A percentile compares a stretch with the other conserved stretches of the same genome.
Conservation (phyloP, 1,139 yeast genomes). For the Pichiaceae sp. region DNA sequence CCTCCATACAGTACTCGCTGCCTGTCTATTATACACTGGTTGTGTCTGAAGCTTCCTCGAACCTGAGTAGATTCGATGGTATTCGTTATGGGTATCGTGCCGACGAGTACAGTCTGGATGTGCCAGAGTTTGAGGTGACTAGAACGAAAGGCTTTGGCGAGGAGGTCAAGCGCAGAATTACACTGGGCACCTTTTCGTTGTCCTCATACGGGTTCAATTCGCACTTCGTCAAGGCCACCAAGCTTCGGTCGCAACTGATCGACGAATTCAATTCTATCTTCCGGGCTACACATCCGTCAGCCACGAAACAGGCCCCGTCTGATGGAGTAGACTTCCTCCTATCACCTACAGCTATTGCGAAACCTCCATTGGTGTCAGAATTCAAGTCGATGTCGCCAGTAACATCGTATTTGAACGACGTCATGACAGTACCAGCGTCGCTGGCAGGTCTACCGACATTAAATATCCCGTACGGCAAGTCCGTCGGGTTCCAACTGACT, state of each 20-base stretch:
- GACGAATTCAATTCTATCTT: constrained; percentile 63
- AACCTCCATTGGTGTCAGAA: constrained; percentile 46
- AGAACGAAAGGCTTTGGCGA: constrained; percentile 62
- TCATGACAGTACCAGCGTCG: constrained; percentile 83
- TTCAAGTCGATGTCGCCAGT: constrained; percentile 38
- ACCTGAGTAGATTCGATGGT: constrained; percentile 85
- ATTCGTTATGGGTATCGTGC: constrained; percentile 65
- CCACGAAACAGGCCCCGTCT: background rate
- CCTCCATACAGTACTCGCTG: constrained; percentile 57
- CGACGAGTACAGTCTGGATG: constrained; percentile 16
- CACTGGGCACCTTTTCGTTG: constrained; percentile 79
- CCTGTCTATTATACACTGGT: constrained; percentile 83
- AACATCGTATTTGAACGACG: constrained; percentile 69
- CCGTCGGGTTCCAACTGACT: constrained; percentile 68
- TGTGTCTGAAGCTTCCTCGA: constrained; percentile 92
- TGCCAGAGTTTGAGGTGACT: constrained; percentile 42
- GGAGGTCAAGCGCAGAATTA: constrained; percentile 76
- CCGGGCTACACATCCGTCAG: constrained; percentile 32
- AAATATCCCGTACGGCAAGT: constrained; percentile 52
- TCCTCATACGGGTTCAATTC: constrained; percentile 69
- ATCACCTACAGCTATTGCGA: constrained; percentile 55
- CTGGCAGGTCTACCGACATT: constrained; percentile 87
- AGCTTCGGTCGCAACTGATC: constrained; percentile 51
- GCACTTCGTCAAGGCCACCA: constrained; percentile 72
- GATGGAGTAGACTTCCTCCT: constrained; percentile 54